Evolutionary conservation across 2,329 filamentous ascomycete species (phyloP).

Genomic region (Pseudogymnoascus pannorum): DNA sequence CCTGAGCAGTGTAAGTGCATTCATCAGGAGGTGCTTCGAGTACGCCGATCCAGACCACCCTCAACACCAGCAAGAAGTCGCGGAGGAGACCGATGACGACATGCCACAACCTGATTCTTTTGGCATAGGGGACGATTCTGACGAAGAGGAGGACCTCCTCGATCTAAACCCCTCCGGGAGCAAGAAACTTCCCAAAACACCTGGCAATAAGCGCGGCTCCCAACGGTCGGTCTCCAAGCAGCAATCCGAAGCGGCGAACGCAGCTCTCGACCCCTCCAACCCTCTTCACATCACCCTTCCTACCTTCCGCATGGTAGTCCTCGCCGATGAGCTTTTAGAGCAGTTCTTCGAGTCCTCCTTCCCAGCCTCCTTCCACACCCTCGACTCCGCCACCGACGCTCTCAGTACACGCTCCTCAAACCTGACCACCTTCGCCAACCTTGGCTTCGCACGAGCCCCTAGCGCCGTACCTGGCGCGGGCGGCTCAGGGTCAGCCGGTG

Average conservation of each 20-base stretch:
- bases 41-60: conserved; percentile 91
- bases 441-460: conserved; percentile 48
- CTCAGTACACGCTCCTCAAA: conserved; percentile 51
- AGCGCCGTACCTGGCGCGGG: conserved; percentile 35
- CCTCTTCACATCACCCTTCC: conserved; percentile 93
- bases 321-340: conserved; percentile 90
- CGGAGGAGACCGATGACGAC: conserved; percentile 27
- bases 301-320: conserved; percentile 96
- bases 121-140: conserved; percentile 67
- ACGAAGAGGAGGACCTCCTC: conserved; percentile 53
- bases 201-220: conserved; percentile 22
- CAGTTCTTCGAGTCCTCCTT: conserved; percentile 97
- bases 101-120: conserved; percentile 51
- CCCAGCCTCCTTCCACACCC: conserved; percentile 83
- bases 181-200: conserved; percentile 22
- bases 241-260: conserved; percentile 72
- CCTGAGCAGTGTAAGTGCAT: conserved; percentile 85
- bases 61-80: conserved; percentile 41
- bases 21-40: conserved; percentile 94
- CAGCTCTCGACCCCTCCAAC: conserved; percentile 84
- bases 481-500: conserved; percentile 23
- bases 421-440: conserved; percentile 77
- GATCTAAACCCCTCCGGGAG: conserved; percentile 41
- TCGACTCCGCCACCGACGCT: conserved; percentile 46
- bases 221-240: conserved; percentile 49